phyloP scores from a whole-genome alignment of 1,139 yeast genomes.

The Wickerhamiella infanticola region DNA sequence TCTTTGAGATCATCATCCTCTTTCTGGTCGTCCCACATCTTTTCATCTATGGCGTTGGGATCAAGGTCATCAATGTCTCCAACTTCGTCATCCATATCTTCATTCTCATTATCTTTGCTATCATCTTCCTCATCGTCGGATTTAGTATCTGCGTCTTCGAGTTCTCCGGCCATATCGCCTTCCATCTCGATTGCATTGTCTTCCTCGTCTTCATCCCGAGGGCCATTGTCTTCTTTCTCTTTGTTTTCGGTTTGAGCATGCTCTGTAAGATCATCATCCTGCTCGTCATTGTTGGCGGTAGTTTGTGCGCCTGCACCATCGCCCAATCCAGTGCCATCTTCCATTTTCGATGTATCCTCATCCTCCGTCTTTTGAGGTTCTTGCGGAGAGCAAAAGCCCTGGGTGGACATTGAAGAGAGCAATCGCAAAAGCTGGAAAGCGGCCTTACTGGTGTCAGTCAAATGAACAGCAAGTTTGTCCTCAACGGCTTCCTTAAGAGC shows the following conservation, averaged over 20 bases:
- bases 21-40: constrained; percentile 96
- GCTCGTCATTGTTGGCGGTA: constrained; percentile 65
- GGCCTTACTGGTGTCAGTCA: constrained; percentile 38
- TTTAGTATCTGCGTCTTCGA: constrained; percentile 44
- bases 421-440: constrained; percentile 43
- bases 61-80: constrained; percentile 84
- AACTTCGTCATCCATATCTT: constrained; percentile 68
- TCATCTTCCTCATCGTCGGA: constrained; percentile 32
- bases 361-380: constrained; percentile 51
- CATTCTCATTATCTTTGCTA: constrained; percentile 39
- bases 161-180: constrained; percentile 92
- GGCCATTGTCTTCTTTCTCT: constrained; percentile 51
- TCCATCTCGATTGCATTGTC: constrained; percentile 80
- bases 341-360: constrained; percentile 33
- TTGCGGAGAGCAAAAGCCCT: constrained; percentile 90
- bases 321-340: constrained; percentile 87
- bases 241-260: constrained; percentile 76
- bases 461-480: constrained; percentile 10
- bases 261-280: constrained; percentile 82
- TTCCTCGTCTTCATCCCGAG: constrained; percentile 34
- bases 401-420: constrained; percentile 48
- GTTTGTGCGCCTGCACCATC: constrained; percentile 86
- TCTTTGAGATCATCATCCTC: constrained; percentile 51
- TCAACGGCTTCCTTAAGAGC: constrained; percentile 15
- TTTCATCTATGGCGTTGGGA: constrained; percentile 92